Conservation (phyloP, 2,329 filamentous ascomycete species). For the Fusarium buxicola region DNA sequence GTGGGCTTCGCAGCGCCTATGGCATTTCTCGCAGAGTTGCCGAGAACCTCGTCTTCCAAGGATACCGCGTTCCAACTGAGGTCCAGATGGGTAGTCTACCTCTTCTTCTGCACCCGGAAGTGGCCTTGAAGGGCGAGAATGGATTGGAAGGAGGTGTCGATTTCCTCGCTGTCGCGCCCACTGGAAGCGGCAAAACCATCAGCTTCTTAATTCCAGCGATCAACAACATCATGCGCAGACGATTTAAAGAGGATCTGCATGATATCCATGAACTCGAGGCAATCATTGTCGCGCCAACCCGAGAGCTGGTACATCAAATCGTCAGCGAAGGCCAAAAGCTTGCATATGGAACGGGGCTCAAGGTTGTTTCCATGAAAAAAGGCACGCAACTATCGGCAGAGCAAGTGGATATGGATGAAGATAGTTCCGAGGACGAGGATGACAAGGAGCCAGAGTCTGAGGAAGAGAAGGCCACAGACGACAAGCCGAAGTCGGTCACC, state of each 20-base stretch:
- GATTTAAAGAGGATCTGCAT: constrained; percentile 57
- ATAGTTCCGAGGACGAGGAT: constrained; percentile 56
- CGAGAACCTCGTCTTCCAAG: constrained; percentile 85
- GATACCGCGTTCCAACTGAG: constrained; percentile 89
- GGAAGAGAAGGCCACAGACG: constrained; percentile 41
- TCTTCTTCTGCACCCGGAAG: constrained; percentile 72
- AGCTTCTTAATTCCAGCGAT: constrained; percentile 91
- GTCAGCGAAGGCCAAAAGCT: constrained; percentile 89
- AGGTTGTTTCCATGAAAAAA: constrained; percentile 85
- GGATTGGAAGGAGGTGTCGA: constrained; percentile 65
- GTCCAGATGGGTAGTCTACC: constrained; percentile 91
- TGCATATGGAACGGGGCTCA: constrained; percentile 78
- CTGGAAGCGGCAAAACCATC: constrained; percentile 95
- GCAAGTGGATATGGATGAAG: constrained; percentile 52
- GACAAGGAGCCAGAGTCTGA: constrained; percentile 55
- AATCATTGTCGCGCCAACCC: constrained; percentile 81
- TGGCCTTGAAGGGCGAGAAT: constrained; percentile 57
- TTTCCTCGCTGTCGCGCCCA: constrained; percentile 90
- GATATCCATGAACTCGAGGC: constrained; percentile 67
- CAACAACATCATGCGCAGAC: constrained; percentile 74
- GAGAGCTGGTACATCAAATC: constrained; percentile 83
- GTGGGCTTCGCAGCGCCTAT: constrained; percentile 76
- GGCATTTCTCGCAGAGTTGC: constrained; percentile 78
- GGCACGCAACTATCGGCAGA: constrained; percentile 76
- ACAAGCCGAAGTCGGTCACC: constrained; percentile 46